Evolutionary conservation across 257 asterid genomes (phyloP).

Genomic region (Petunia secreta): DNA sequence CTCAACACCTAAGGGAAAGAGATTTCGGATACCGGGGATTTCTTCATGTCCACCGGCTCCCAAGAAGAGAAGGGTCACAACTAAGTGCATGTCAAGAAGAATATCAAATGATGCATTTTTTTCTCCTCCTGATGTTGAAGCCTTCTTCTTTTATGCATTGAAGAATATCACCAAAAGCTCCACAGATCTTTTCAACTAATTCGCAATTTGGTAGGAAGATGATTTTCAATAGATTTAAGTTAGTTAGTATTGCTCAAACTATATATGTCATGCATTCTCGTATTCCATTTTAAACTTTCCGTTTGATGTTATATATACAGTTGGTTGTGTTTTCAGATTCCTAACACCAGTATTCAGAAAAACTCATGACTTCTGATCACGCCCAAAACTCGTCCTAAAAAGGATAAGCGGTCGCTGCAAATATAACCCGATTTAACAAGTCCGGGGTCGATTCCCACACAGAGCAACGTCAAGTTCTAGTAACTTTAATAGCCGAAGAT

Average conservation of each 20-base stretch:
- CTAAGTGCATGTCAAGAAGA: constrained; percentile 32
- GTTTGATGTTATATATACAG: not conserved
- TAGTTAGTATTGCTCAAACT: not conserved
- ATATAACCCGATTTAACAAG: too few relatives aligned
- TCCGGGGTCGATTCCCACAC: too few relatives aligned
- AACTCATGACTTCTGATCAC: too few relatives aligned
- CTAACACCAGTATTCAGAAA: not conserved
- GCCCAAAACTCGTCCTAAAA: too few relatives aligned
- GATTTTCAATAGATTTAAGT: not conserved
- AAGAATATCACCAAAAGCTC: constrained; percentile 22
- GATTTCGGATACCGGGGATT: constrained; percentile 42
- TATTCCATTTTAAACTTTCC: not conserved
- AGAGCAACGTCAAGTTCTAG: too few relatives aligned
- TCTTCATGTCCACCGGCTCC: constrained; percentile 62
- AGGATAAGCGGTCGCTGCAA: too few relatives aligned
- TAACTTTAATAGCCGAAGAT: too few relatives aligned
- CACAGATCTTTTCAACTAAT: constrained; percentile 16
- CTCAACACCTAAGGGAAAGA: constrained; percentile 58
- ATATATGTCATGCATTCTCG: constrained; percentile 15
- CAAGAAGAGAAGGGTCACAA: constrained; percentile 47
- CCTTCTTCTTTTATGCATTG: constrained; percentile 46
- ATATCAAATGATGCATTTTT: constrained; percentile 29
- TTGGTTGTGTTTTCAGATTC: constrained; percentile 5
- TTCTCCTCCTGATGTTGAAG: constrained; percentile 53
- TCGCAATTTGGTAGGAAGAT: not conserved